Evolutionary conservation across 2,329 filamentous ascomycete genomes (phyloP), one percentile per base, ranked within the genome.

Genomic region (Allantophomopsis lycopodina): DNA sequence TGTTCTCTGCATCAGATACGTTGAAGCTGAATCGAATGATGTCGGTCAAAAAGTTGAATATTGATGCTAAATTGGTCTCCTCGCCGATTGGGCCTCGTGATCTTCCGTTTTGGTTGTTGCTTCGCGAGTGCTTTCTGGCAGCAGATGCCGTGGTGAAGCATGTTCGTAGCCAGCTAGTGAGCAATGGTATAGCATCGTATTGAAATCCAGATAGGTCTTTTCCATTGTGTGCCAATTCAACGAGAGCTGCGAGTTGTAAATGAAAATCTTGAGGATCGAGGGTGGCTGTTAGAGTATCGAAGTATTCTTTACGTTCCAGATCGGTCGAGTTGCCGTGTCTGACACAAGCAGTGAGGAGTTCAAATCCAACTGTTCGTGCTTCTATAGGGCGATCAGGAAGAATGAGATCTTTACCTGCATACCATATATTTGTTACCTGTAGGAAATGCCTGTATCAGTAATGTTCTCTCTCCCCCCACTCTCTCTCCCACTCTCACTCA

Each of bases 21-120:
- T 78, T 80, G 55, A 77, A 81, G 54, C 79, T 84, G 63, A 83
- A 87, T 53, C 83, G 85, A 60, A 83, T 75, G 40, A 84, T 66
- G 45, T 83, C 75, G 42, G 71, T 68, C 40, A 81, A 66, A 47
- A 78, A 82, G 11, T 63, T 58, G 51, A 86, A 85, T 2, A 86
- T 59, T 36, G 72, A 68, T 2, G 69, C 61, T 39, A 87, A 63
- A 49, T 75, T 77, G 46, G 69, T 68, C 44, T 81, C 76, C 50
- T 79, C 75, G 20, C 62, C 65, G 17, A 53, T 45, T 38, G 60
- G 55, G 7, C 56, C 52, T 46, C 51, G 65, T 61, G 30, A 54
- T 56, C 52, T 69, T 60, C 46, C 50, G 32, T 49, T 50, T 44
- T 55, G 65, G 45, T 54, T 61, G 46, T 46, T 59, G 34, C 54